phyloP scores from a whole-genome alignment of 192 early-diverging fungal genomes.

The Umbelopsis sp. region DNA sequence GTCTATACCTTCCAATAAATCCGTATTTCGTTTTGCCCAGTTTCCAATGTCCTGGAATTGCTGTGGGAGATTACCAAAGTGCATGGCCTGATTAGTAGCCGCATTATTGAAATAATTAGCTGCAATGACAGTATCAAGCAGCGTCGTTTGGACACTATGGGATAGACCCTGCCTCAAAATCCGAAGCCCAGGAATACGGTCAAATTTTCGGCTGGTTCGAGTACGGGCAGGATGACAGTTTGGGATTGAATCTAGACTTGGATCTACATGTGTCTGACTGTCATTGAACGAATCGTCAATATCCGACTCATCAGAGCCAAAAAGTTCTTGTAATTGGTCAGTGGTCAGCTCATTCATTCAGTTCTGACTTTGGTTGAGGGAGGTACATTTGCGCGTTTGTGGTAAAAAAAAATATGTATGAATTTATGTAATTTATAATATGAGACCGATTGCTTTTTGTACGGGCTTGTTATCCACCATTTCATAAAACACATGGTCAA shows the following conservation, averaged over 20 bases:
- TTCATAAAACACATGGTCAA: background rate
- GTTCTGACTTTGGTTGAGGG: background rate
- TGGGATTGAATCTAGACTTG: background rate
- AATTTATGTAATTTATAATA: background rate
- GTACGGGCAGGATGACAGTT: background rate
- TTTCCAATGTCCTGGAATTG: constrained; percentile 33
- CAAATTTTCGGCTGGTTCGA: background rate
- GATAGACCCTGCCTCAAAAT: constrained; percentile 27
- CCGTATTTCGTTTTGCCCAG: background rate
- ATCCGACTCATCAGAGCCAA: background rate
- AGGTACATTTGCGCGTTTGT: too few relatives aligned
- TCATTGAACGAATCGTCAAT: background rate
- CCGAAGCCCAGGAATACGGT: constrained; percentile 27
- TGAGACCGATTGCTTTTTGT: background rate
- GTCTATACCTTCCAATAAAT: constrained; percentile 29
- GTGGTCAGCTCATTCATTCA: constrained; percentile 1
- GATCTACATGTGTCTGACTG: background rate
- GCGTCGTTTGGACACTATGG: constrained; percentile 34
- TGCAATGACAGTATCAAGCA: constrained; percentile 28
- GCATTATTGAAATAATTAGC: constrained; percentile 22
- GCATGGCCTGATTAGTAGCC: constrained; percentile 49
- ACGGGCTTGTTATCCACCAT: background rate
- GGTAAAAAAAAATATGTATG: background rate
- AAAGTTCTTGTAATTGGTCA: background rate
- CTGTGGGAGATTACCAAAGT: constrained; percentile 42